A percentile compares a stretch with the other conserved stretches of the same genome.
phyloP scores from a whole-genome alignment of 192 early-diverging fungal genomes.

The Coemansia umbellata region DNA sequence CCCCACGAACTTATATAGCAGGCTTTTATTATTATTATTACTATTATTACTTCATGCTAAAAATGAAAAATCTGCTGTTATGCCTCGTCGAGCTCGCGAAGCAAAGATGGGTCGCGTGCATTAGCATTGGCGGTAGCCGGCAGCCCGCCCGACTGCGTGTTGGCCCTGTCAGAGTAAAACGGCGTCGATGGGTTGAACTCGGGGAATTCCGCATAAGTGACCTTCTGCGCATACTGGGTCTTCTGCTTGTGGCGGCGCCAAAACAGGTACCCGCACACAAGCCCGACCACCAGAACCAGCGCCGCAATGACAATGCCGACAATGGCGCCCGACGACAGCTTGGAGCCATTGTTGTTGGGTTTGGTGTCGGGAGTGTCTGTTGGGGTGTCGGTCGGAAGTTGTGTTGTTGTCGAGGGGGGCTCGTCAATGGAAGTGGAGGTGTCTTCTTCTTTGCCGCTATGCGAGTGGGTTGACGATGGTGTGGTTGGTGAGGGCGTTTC shows the following conservation, averaged over 20 bases:
- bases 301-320: constrained; percentile 34
- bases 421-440: not conserved
- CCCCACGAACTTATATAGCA: not conserved
- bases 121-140: not conserved
- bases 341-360: not conserved
- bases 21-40: not conserved
- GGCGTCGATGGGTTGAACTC: constrained; percentile 37
- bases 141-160: not conserved
- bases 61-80: constrained; percentile 1
- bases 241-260: constrained; percentile 44
- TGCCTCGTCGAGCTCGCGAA: constrained; percentile 34
- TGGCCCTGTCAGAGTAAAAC: not conserved
- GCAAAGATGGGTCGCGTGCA: constrained; percentile 13
- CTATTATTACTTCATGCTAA: not conserved
- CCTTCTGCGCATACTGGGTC: constrained; percentile 30
- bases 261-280: constrained; percentile 22
- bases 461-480: not conserved
- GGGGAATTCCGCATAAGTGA: constrained; percentile 40
- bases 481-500: not conserved
- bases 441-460: not conserved
- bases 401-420: not conserved
- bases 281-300: constrained; percentile 10
- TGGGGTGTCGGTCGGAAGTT: not conserved
- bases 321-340: constrained; percentile 28
- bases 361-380: not conserved